phyloP scores from a whole-genome alignment of 1,284 basidiomycete genomes.

The Athelia sp. region DNA sequence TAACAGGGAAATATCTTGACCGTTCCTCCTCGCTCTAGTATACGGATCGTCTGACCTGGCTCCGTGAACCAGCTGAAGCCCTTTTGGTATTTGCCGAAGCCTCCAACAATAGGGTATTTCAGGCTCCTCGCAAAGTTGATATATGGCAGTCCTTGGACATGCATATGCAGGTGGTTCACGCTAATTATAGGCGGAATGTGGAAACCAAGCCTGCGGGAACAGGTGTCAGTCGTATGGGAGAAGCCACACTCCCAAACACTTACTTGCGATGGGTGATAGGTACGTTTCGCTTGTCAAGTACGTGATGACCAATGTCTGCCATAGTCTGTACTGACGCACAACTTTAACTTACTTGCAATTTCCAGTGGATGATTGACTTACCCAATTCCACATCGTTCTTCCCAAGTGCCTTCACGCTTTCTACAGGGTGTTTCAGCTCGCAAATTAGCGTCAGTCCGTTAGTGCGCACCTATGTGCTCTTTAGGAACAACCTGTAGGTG shows the following conservation, averaged over 20 bases:
- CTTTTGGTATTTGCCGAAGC: conserved; percentile 44
- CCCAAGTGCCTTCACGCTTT: conserved; percentile 45
- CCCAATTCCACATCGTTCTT: conserved; percentile 42
- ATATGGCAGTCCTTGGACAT: conserved; percentile 72
- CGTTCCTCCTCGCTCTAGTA: conserved; percentile 49
- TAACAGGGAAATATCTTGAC: conserved; percentile 49
- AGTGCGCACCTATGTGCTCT: conserved; percentile 46
- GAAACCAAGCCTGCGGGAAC: conserved; percentile 57
- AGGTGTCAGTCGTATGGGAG: conserved; percentile 3
- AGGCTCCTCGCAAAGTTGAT: conserved; percentile 33
- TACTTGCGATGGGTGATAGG: conserved; percentile 41
- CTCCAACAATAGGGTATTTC: conserved; percentile 54
- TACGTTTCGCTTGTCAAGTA: conserved; percentile 44
- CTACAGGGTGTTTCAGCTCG: conserved; percentile 17
- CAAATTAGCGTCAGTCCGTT: neutral
- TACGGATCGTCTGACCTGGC: conserved; percentile 55
- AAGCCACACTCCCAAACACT: conserved; percentile 4
- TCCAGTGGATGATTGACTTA: conserved; percentile 22
- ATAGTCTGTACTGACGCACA: conserved; percentile 50
- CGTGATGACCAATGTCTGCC: conserved; percentile 50
- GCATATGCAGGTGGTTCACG: conserved; percentile 78
- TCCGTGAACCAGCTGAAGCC: conserved; percentile 78
- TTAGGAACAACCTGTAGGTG: conserved; percentile 69
- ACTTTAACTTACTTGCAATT: conserved; percentile 25
- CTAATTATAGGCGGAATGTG: conserved; percentile 82